phyloP scores from a whole-genome alignment of 2,329 filamentous ascomycete genomes.

The Diplodia scrobiculata region DNA sequence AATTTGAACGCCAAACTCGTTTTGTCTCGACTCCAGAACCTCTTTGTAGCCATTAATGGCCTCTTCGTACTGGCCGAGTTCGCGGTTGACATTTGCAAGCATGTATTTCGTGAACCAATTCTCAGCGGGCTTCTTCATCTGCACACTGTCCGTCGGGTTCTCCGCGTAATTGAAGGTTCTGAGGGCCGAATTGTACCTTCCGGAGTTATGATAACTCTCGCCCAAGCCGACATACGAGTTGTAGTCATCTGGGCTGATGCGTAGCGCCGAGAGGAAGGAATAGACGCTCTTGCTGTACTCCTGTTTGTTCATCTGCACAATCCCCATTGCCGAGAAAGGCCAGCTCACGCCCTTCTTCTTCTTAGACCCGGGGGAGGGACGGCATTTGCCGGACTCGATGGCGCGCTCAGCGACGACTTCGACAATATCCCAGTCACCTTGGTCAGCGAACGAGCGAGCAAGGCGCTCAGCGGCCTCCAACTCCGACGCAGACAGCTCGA shows the following conservation, averaged over 20 bases:
- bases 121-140: slow-evolving; percentile 62
- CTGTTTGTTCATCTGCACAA: slow-evolving; percentile 91
- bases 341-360: slow-evolving; percentile 92
- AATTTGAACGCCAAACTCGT: slow-evolving; percentile 83
- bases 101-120: slow-evolving; percentile 97
- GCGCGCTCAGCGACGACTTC: slow-evolving; percentile 89
- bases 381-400: slow-evolving; percentile 90
- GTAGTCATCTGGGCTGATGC: slow-evolving; percentile 83
- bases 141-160: slow-evolving; percentile 65
- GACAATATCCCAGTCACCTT: slow-evolving; percentile 94
- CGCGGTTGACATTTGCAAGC: slow-evolving; percentile 90
- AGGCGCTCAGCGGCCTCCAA: slow-evolving; percentile 84
- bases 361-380: slow-evolving; percentile 88
- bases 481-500: slow-evolving; percentile 87
- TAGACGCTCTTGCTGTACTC: slow-evolving; percentile 86
- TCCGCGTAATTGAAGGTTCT: slow-evolving; percentile 88
- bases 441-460: slow-evolving; percentile 81
- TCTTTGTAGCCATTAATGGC: slow-evolving; percentile 75
- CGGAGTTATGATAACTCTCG: slow-evolving; percentile 96
- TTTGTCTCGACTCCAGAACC: slow-evolving; percentile 67
- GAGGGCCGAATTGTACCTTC: slow-evolving; percentile 88
- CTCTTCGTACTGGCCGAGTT: slow-evolving; percentile 85
- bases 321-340: slow-evolving; percentile 91
- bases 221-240: slow-evolving; percentile 95
- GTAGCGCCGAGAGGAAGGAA: slow-evolving; percentile 85